These are phyloP conservation scores for Arachnopeziza araneosa DNA, from an alignment of 2,329 filamentous ascomycete species.

Conservation along the genomic window DNA sequence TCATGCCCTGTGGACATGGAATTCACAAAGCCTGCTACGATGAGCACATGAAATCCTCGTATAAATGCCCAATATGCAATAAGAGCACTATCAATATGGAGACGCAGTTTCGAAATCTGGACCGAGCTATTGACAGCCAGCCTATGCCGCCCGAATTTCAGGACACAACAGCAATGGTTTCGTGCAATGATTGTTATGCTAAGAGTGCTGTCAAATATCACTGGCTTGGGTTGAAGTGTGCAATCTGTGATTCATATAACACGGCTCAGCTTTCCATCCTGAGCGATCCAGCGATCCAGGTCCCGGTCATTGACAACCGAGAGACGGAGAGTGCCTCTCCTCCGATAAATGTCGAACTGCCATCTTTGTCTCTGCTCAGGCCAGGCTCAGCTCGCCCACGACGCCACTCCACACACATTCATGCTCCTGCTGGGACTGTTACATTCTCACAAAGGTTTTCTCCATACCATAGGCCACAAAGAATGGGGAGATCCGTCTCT, in stretches of 20 bases:
- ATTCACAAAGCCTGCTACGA: constrained; percentile 89
- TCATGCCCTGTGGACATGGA: constrained; percentile 93
- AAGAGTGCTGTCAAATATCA: constrained; percentile 85
- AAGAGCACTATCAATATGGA: constrained; percentile 99
- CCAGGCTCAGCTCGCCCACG: constrained; percentile 19
- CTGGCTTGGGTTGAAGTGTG: constrained; percentile 91
- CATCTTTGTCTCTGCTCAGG: constrained; percentile 6
- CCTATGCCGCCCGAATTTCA: constrained; percentile 86
- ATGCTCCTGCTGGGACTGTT: constrained; percentile 8
- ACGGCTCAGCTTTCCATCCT: constrained; percentile 60
- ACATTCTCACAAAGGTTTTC: constrained; percentile 17
- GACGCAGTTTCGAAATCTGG: constrained; percentile 83
- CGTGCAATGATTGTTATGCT: constrained; percentile 92
- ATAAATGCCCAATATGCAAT: constrained; percentile 95
- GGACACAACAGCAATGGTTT: constrained; percentile 73
- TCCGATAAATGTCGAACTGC: constrained; percentile 12
- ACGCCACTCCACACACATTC: constrained; percentile 28
- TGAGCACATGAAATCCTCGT: constrained; percentile 81
- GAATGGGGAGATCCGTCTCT: constrained; percentile 31
- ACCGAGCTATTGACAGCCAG: constrained; percentile 79
- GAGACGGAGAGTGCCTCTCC: constrained; percentile 13
- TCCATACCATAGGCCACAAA: constrained; percentile 21
- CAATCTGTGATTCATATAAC: constrained; percentile 64
- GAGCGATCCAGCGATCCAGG: constrained; percentile 34
- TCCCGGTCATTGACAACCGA: constrained; percentile 17